Base-by-base conservation (phyloP, 768 basidiomycete species). In the Hypholoma fasciculare region DNA sequence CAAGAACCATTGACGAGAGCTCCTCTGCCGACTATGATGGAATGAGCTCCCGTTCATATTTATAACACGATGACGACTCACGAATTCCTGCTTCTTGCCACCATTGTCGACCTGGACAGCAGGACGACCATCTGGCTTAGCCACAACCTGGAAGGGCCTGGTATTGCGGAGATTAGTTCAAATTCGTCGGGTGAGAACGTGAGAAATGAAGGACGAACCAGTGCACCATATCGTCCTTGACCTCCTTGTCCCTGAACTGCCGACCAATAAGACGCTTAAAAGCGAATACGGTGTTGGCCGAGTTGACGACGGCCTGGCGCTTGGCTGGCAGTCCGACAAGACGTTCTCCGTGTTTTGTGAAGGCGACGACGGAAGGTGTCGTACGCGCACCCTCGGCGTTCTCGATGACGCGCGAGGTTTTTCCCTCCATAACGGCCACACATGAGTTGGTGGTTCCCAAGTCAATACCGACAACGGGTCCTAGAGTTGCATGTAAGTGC, bases 351-450 rank as follows among this genome's bases (percentile, higher is more conserved):
- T 98, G 95, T 74, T 98, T 97, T 55, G 97, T 94, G 83, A 99
- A 99, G 39, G 96, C 96, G 64, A 98, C 94, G 56, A 98, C 94
- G 39, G 97, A 99, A 2, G 97, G 97, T 14, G 97, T 99, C 61
- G 97, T 98, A 65, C 97, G 88, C 57, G 91, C 92, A 80, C 97
- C 96, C 79, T 98, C 96, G 5, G 96, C 80, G 79, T 98, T 98
- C 78, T 98, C 97, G 65, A 99, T 90, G 62, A 98, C 96, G 64
- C 92, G 90, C 50, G 96, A 85, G 37, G 88, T 89, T 79, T 96
- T 88, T 65, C 94, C 96, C 79, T 98, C 96, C 93, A 96, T 97
- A 61, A 97, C 83, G 49, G 90, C 87, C 57, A 95, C 93, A 73
- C 92, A 94, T 49, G 92, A 94, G 74, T 93, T 92, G 30, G 92